Conservation (phyloP, 2,329 filamentous ascomycete species). For the Xylariaceae sp. region DNA sequence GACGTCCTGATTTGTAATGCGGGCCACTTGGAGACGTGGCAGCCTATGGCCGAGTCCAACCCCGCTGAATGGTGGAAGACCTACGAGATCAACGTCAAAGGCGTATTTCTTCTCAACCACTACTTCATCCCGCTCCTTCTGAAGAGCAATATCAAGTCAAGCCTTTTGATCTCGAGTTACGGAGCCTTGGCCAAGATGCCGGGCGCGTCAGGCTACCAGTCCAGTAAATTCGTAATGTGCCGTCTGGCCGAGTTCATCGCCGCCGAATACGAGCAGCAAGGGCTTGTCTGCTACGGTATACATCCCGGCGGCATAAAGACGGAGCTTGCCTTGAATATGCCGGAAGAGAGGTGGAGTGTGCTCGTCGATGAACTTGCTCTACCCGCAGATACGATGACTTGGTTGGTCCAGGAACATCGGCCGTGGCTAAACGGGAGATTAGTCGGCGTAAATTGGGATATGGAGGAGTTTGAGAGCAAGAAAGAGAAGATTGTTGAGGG, state of each 20-base stretch:
- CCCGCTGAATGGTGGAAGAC: conserved; percentile 29
- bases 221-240: conserved; percentile 42
- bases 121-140: conserved; percentile 31
- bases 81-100: conserved; percentile 32
- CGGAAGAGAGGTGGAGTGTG: conserved; percentile 25
- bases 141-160: conserved; percentile 35
- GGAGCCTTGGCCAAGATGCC: conserved; percentile 35
- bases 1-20: conserved; percentile 42
- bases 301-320: conserved; percentile 47
- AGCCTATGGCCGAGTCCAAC: conserved; percentile 24
- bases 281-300: conserved; percentile 39
- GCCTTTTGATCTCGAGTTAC: conserved; percentile 40
- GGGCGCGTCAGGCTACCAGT: conserved; percentile 43
- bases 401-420: conserved; percentile 24
- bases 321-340: conserved; percentile 38
- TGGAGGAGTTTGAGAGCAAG: conserved; percentile 32
- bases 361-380: conserved; percentile 31
- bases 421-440: conserved; percentile 31
- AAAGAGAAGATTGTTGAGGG: conserved; percentile 31
- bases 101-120: conserved; percentile 26
- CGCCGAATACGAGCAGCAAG: conserved; percentile 41
- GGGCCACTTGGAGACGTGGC: conserved; percentile 36
- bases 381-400: conserved; percentile 26
- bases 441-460: conserved; percentile 30
- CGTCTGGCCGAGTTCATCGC: conserved; percentile 43